phyloP scores from a whole-genome alignment of 441 rosid species.

The Oxalis stricta region DNA sequence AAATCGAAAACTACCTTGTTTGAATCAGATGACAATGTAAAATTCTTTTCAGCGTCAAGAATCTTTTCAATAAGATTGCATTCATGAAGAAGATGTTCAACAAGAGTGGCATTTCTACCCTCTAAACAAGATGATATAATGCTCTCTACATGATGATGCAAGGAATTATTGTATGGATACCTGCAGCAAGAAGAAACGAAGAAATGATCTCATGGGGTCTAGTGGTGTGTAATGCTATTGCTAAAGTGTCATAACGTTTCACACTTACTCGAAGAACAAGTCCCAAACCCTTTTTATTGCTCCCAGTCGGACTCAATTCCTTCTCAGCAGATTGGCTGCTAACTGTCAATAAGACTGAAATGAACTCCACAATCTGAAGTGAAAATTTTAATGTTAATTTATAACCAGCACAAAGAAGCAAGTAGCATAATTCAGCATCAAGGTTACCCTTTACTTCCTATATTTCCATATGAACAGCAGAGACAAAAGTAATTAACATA shows the following conservation, averaged over 20 bases:
- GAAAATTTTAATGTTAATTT: slow-evolving; percentile 9
- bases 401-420: background rate
- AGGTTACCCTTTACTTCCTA: too few species aligned
- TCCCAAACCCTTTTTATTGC: slow-evolving; percentile 58
- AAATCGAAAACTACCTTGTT: slow-evolving; percentile 32
- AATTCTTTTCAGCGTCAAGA: slow-evolving; percentile 58
- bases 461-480: background rate
- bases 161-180: slow-evolving; percentile 87
- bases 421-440: background rate
- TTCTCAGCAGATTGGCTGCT: slow-evolving; percentile 81
- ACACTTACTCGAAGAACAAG: slow-evolving; percentile 70
- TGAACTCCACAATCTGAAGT: slow-evolving; percentile 94
- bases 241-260: too few species aligned
- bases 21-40: slow-evolving; percentile 30
- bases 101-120: slow-evolving; percentile 50
- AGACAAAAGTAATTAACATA: background rate
- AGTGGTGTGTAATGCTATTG: background rate
- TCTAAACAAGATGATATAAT: slow-evolving; percentile 73
- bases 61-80: slow-evolving; percentile 68
- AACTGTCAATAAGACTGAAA: slow-evolving; percentile 73
- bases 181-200: slow-evolving; percentile 27
- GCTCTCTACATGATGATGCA: slow-evolving; percentile 89
- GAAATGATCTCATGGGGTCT: slow-evolving; percentile 16
- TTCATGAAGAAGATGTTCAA: slow-evolving; percentile 61
- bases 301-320: slow-evolving; percentile 62